Evolutionary conservation across 2,329 filamentous ascomycete species (phyloP).

Genomic region (Diaporthe sp.): DNA sequence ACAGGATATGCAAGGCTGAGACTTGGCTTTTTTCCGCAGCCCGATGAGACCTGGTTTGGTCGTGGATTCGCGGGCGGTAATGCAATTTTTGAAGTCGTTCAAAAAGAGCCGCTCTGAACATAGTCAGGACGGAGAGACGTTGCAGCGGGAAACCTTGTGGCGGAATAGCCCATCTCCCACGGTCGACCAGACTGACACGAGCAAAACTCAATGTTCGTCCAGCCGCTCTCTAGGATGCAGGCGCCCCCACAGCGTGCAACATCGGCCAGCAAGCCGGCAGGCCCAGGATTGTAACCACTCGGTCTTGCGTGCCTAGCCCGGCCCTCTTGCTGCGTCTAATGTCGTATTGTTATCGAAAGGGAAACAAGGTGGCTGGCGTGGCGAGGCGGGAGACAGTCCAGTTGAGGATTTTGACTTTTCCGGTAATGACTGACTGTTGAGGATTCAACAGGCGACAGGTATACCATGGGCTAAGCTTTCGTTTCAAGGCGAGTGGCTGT

Average conservation of each 20-base stretch:
- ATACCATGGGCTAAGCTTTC: slow-evolving; percentile 32
- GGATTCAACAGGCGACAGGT: not conserved
- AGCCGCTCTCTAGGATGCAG: slow-evolving; percentile 2
- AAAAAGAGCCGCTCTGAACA: not conserved
- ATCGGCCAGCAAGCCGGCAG: not conserved
- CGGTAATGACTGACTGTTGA: slow-evolving; percentile 14
- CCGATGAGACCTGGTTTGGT: not conserved
- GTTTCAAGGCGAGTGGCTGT: slow-evolving; percentile 19
- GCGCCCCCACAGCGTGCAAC: not conserved
- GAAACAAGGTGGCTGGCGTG: slow-evolving; percentile 24
- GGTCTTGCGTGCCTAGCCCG: not conserved
- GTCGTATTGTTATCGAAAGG: slow-evolving; percentile 4
- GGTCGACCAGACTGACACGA: slow-evolving; percentile 5
- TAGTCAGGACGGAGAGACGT: not conserved
- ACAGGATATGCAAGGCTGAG: slow-evolving; percentile 36
- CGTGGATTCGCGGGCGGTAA: not conserved
- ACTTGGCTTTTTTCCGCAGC: slow-evolving; percentile 24
- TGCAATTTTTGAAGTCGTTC: not conserved
- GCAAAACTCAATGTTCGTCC: slow-evolving; percentile 9
- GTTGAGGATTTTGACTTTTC: slow-evolving; percentile 11
- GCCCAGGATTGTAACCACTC: not conserved
- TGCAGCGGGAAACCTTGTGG: not conserved
- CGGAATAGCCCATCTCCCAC: not conserved
- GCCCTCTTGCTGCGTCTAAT: not conserved
- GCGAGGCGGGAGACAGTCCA: not conserved